Conservation (phyloP, 2,329 filamentous ascomycete species). For the Phialophora verrucosa region DNA sequence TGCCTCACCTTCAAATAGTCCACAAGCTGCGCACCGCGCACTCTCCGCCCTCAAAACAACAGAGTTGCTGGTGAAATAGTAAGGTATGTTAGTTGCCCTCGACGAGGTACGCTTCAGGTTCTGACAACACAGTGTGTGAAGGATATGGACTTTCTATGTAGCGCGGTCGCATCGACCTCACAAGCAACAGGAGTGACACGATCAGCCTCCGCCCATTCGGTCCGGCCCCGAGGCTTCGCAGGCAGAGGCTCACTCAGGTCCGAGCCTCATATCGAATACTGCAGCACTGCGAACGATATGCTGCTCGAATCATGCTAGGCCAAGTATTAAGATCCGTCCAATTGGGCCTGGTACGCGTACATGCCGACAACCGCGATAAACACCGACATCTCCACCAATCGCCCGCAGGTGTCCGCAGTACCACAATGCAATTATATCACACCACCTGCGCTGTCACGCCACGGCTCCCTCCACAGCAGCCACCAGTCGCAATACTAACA, state of each 20-base stretch:
- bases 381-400: neutral
- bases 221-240: neutral
- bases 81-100: neutral
- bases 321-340: neutral
- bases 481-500: neutral
- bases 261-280: neutral
- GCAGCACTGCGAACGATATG: neutral
- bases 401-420: neutral
- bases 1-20: neutral
- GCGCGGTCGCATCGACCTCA: neutral
- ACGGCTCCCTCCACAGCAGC: neutral
- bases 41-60: neutral
- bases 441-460: conserved; percentile 7
- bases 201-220: neutral
- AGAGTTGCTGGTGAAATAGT: neutral
- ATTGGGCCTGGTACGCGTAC: neutral
- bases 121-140: neutral
- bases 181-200: neutral
- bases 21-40: neutral
- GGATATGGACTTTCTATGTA: neutral
- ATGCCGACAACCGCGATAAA: neutral
- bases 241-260: neutral
- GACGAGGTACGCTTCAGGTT: neutral
- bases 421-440: neutral
- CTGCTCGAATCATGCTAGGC: neutral